Percentiles rank a stretch among this genome's conserved stretches.
These are phyloP conservation scores for Colletotrichum acutatum DNA, from an alignment of 2,329 filamentous ascomycete genomes.

Conservation along the genomic window DNA sequence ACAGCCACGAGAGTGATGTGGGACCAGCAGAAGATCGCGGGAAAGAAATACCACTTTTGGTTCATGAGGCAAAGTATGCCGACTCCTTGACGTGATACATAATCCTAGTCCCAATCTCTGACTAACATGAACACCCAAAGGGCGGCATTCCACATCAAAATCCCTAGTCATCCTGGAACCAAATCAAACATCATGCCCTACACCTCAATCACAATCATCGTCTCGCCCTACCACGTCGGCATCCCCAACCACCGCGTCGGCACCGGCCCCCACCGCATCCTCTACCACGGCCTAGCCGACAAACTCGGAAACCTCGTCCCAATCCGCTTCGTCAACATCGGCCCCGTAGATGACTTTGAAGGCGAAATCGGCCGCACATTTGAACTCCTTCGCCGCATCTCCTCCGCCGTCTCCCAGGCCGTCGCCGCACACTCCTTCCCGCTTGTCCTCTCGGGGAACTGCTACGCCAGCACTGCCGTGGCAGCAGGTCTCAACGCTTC, in stretches of 20 bases:
- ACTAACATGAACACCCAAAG: not conserved
- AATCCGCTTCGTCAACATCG: constrained; percentile 40
- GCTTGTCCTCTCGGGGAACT: constrained; percentile 52
- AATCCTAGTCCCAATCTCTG: not conserved
- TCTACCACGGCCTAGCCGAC: constrained; percentile 42
- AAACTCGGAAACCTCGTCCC: constrained; percentile 39
- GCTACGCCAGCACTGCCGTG: constrained; percentile 47
- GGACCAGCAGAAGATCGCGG: too few relatives aligned
- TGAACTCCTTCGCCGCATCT: constrained; percentile 50
- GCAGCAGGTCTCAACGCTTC: constrained; percentile 45
- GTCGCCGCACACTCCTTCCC: constrained; percentile 45
- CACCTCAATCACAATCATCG: constrained; percentile 47
- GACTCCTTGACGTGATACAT: not conserved
- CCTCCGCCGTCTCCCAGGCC: constrained; percentile 43
- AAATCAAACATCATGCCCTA: not conserved
- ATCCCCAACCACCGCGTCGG: constrained; percentile 49
- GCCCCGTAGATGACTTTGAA: constrained; percentile 48
- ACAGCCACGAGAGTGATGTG: too few relatives aligned
- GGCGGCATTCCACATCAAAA: too few relatives aligned
- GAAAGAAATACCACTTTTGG: too few relatives aligned
- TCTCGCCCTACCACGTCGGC: constrained; percentile 53
- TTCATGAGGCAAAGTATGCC: not conserved
- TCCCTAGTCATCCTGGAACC: not conserved
- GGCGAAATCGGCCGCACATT: constrained; percentile 53
- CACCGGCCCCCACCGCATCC: constrained; percentile 48